Evolutionary conservation across 495 filamentous ascomycete species (phyloP), one percentile per base, ranked within the genome.

Genomic region (Parachaetomium inaequale): DNA sequence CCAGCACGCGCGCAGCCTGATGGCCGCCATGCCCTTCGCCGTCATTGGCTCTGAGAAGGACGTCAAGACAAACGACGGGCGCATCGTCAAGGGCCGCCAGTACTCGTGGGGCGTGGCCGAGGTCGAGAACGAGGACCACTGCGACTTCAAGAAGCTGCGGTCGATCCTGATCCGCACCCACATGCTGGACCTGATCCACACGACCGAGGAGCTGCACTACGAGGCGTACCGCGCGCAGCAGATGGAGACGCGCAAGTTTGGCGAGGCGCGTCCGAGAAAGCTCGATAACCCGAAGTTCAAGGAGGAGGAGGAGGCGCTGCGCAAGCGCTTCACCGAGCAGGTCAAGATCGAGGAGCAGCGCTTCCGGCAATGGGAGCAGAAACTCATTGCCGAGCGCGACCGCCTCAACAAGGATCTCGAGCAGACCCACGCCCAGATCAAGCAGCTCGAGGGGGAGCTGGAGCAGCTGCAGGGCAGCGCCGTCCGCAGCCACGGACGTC

Each of bases 231-330:
- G 94, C 67, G 94, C 95, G 36, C 90, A 94, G 75, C 94, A 98
- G 77, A 98, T 98, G 94, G 94, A 98, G 86, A 98, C 94, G 55
- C 86, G 94, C 76, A 98, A 98, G 79, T 98, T 98, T 67, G 94
- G 94, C 75, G 94, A 98, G 82, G 93, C 93, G 46, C 85, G 94
- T 56, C 94, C 94, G 65, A 83, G 92, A 76, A 98, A 98, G 83
- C 84, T 98, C 63, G 94, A 98, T 82, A 98, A 98, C 82, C 94
- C 94, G 77, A 98, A 98, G 84, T 98, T 98, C 87, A 98, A 98
- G 84, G 94, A 98, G 75, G 94, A 98, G 76, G 94, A 98, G 71
- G 94, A 98, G 83, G 90, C 87, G 65, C 83, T 98, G 66, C 87
- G 94, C 75, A 98, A 98, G 88, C 85, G 94, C 64, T 98, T 98